Base-by-base conservation (phyloP, 1,284 basidiomycete species). In the Moesziomyces parantarcticus region DNA sequence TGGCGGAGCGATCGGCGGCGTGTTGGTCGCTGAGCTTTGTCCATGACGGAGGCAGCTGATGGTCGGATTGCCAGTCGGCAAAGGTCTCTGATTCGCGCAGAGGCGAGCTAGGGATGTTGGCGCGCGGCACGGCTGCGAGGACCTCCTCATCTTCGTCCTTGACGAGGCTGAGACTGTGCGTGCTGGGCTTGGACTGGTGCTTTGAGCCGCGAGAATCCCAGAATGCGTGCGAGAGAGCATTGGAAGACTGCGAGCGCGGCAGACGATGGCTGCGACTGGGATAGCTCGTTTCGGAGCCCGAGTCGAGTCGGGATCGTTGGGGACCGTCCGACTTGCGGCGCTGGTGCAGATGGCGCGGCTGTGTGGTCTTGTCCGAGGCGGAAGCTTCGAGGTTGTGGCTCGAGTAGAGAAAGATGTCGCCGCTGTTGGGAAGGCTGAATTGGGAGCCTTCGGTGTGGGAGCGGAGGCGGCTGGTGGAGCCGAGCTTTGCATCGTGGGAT, bases 311-410 rank as follows among this genome's bases (percentile, higher is more conserved):
- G 41, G 50, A 58, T 5, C 69, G 59, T 40, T 57, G 52, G 16
- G 63, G 69, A 11, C 69, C 69, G 39, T 72, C 69, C 1, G 69
- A 72, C 41, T 67, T 67, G 63, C 64, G 64, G 40, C 69, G 59
- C 54, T 72, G 69, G 48, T 72, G 64, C 18, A 59, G 25, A 25
- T 63, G 59, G 34, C 63, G 63, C 40, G 52, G 50, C 21, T 51
- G 58, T 9, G 50, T 20, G 18, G 50, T 26, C 26, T 42, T 51
- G 1, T 61, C 55, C n/a, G 58, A 49, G 47, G 10, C 29, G 2
- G 47, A 53, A 14, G 58, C 25, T 8, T 58, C 60, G 29, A 59
- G 29, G 14, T 66, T 71, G 50, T 50, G 49, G 48, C 72, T 67
- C 18, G 61, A 63, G 25, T 66, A 70, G 52, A 71, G 58, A 25